phyloP scores from a whole-genome alignment of 1,284 basidiomycete genomes.

The Mycosarcoma mackinlayi region DNA sequence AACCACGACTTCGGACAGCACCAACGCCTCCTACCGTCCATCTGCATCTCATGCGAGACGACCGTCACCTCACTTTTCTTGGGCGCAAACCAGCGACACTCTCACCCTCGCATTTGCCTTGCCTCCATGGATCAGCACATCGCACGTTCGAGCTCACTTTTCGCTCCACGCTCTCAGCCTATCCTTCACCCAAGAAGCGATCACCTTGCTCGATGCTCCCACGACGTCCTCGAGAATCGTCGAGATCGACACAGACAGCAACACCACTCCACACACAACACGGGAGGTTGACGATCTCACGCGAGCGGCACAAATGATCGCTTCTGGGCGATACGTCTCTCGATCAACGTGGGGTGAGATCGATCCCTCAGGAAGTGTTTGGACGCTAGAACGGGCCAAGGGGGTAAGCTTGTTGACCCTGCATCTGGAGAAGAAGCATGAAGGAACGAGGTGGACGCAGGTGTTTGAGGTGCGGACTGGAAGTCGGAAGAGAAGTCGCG shows the following conservation, averaged over 20 bases:
- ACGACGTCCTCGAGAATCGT: conserved; percentile 71
- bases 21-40: conserved; percentile 44
- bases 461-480: conserved; percentile 73
- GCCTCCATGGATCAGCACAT: conserved; percentile 72
- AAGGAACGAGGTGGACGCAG: conserved; percentile 82
- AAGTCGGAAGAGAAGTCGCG: conserved; percentile 1
- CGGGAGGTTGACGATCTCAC: conserved; percentile 19
- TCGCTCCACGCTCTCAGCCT: conserved; percentile 77
- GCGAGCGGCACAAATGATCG: conserved; percentile 34
- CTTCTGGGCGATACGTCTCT: conserved; percentile 39
- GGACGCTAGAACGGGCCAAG: conserved; percentile 53
- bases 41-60: conserved; percentile 18
- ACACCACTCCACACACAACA: not conserved
- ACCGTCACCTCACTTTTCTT: conserved; percentile 74
- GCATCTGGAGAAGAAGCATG: conserved; percentile 60
- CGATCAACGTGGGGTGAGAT: conserved; percentile 59
- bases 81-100: conserved; percentile 86
- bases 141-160: conserved; percentile 71
- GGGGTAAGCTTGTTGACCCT: conserved; percentile 47
- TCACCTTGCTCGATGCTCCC: conserved; percentile 5
- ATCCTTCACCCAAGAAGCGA: conserved; percentile 72
- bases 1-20: conserved; percentile 6
- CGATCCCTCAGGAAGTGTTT: conserved; percentile 49
- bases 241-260: conserved; percentile 71
- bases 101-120: conserved; percentile 85